A percentile compares a stretch with the other conserved stretches of the same genome.
Evolutionary conservation across 176 grass and related monocot species (phyloP).

Genomic region (Raddia guianensis): DNA sequence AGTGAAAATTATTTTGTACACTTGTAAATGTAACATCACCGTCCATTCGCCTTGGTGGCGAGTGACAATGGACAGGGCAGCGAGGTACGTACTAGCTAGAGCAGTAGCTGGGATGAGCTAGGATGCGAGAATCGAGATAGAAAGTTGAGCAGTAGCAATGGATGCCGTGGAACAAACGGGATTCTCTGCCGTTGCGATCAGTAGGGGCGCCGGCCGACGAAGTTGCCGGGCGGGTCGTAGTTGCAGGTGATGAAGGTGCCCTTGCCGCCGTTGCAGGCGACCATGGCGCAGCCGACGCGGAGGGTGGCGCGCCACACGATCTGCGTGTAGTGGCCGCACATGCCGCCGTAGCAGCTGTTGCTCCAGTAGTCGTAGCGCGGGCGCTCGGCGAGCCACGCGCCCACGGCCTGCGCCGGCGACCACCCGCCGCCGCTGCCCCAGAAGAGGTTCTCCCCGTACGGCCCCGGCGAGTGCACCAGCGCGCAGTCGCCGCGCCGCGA

Average conservation of each 20-base stretch:
- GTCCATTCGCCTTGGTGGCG: background rate
- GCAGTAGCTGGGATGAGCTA: too few species aligned
- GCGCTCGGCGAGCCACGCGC: constrained; percentile 62
- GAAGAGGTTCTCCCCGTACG: constrained; percentile 93
- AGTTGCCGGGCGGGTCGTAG: constrained; percentile 82
- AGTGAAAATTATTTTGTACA: constrained; percentile 41
- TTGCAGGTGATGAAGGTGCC: constrained; percentile 75
- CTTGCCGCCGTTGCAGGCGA: constrained; percentile 43
- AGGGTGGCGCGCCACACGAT: constrained; percentile 59
- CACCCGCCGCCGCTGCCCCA: constrained; percentile 75
- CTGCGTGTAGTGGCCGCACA: constrained; percentile 91
- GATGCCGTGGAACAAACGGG: too few species aligned
- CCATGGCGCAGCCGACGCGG: constrained; percentile 56
- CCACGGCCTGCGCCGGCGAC: constrained; percentile 61
- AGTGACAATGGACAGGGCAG: constrained; percentile 27
- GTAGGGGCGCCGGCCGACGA: constrained; percentile 64
- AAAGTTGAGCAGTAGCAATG: too few species aligned
- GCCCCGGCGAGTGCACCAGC: constrained; percentile 69
- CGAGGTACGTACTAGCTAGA: background rate
- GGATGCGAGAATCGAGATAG: too few species aligned
- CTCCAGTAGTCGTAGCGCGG: constrained; percentile 62
- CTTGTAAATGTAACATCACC: constrained; percentile 33
- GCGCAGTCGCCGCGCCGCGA: constrained; percentile 66
- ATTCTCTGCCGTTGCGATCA: too few species aligned
- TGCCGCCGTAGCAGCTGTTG: constrained; percentile 64